These are phyloP conservation scores for Betula pendula DNA, from an alignment of 306 rosid genomes.

Conservation along the genomic window DNA sequence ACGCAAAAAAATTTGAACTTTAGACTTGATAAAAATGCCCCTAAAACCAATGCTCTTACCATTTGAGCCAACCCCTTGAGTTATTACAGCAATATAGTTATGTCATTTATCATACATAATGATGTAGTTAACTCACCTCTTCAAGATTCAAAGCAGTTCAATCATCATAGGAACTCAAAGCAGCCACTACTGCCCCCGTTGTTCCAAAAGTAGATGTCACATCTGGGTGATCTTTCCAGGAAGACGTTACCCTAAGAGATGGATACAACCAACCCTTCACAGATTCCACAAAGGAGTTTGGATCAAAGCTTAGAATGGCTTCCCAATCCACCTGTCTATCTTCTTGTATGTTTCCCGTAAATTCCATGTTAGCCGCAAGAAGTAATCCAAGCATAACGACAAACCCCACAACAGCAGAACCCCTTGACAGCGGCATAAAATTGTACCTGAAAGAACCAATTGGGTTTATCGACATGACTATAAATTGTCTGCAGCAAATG, in stretches of 20 bases:
- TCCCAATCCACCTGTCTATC: conserved; percentile 96
- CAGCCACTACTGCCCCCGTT: conserved; percentile 87
- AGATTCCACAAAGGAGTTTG: conserved; percentile 66
- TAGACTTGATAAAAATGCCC: too few species aligned
- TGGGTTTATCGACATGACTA: conserved; percentile 18
- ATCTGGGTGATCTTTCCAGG: conserved; percentile 93
- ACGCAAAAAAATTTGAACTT: too few species aligned
- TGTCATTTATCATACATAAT: neutral
- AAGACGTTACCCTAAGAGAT: conserved; percentile 71
- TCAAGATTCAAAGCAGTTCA: conserved; percentile 35
- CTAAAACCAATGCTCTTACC: too few species aligned
- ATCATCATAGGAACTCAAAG: conserved; percentile 69
- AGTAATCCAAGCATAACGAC: conserved; percentile 81
- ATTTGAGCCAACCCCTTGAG: too few species aligned
- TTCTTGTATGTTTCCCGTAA: conserved; percentile 78
- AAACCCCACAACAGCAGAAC: conserved; percentile 86
- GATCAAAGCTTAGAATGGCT: conserved; percentile 73
- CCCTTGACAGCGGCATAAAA: conserved; percentile 97
- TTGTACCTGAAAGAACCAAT: conserved; percentile 67
- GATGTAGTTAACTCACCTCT: conserved; percentile 35
- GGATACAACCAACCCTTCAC: conserved; percentile 87
- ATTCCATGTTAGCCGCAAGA: conserved; percentile 96
- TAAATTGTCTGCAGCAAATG: conserved; percentile 21
- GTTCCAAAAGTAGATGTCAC: conserved; percentile 67
- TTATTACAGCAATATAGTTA: neutral